Percentiles rank a stretch among this genome's conserved stretches.
phyloP scores from a whole-genome alignment of 192 early-diverging fungal genomes.

The Allomyces macrogynus region DNA sequence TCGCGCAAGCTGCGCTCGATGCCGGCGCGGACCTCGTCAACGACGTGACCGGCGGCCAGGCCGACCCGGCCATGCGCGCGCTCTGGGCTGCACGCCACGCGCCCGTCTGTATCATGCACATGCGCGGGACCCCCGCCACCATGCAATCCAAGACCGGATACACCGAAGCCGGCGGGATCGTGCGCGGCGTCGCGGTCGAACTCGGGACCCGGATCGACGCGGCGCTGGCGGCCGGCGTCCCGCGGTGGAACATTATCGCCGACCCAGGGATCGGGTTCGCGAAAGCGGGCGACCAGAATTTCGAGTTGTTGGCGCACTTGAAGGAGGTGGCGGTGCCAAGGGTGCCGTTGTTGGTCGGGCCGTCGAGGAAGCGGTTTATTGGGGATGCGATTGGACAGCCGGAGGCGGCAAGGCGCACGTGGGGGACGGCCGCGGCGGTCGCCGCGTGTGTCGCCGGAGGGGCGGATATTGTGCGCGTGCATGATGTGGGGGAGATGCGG shows the following conservation, averaged over 20 bases:
- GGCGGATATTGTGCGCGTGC: slow-evolving; percentile 72
- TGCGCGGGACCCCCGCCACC: slow-evolving; percentile 80
- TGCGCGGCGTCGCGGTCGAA: slow-evolving; percentile 44
- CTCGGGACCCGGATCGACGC: slow-evolving; percentile 40
- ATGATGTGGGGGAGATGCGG: slow-evolving; percentile 85
- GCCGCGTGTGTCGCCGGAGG: slow-evolving; percentile 61
- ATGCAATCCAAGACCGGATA: slow-evolving; percentile 62
- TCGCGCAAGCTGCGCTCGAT: slow-evolving; percentile 66
- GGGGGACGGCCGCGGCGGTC: slow-evolving; percentile 78
- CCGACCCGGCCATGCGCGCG: slow-evolving; percentile 58
- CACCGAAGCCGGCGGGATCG: slow-evolving; percentile 42
- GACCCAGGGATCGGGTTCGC: slow-evolving; percentile 98
- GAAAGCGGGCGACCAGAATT: slow-evolving; percentile 68
- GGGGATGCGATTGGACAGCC: slow-evolving; percentile 42
- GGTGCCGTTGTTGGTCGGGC: slow-evolving; percentile 75
- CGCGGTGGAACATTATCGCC: slow-evolving; percentile 88
- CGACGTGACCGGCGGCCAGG: slow-evolving; percentile 74
- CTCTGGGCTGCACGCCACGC: slow-evolving; percentile 55
- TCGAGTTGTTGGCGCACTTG: slow-evolving; percentile 61
- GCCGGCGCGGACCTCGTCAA: slow-evolving; percentile 89
- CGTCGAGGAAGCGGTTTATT: slow-evolving; percentile 82
- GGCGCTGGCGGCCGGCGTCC: slow-evolving; percentile 61
- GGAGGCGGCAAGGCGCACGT: slow-evolving; percentile 50
- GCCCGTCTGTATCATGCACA: slow-evolving; percentile 90
- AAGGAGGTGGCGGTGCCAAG: slow-evolving; percentile 16